phyloP scores from a whole-genome alignment of 1,139 yeast species.

The Sugiyamaella castrensis region DNA sequence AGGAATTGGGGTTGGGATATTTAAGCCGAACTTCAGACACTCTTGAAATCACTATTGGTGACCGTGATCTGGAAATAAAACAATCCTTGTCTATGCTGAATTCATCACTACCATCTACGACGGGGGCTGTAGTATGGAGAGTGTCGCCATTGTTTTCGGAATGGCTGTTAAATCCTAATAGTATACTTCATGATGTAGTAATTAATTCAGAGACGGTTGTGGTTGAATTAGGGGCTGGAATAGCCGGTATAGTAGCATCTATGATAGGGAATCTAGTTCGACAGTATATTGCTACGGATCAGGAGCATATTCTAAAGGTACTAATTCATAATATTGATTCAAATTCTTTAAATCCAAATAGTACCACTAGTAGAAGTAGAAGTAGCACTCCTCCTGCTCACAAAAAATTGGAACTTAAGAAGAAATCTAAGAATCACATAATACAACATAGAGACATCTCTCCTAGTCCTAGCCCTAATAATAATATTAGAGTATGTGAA shows the following conservation, averaged over 20 bases:
- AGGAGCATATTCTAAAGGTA: conserved; percentile 53
- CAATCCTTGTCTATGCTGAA: conserved; percentile 40
- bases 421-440: background rate
- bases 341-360: conserved; percentile 32
- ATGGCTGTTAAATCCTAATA: conserved; percentile 45
- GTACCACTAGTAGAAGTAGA: background rate
- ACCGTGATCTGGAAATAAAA: conserved; percentile 30
- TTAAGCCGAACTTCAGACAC: conserved; percentile 39
- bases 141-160: conserved; percentile 50
- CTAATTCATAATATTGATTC: conserved; percentile 45
- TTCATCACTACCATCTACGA: conserved; percentile 48
- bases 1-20: conserved; percentile 48
- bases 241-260: conserved; percentile 54
- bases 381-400: background rate
- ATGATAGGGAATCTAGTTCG: conserved; percentile 42
- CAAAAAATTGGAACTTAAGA: conserved; percentile 7
- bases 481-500: conserved; percentile 46
- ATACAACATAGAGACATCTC: background rate
- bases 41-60: conserved; percentile 40
- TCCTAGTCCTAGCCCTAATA: conserved; percentile 3
- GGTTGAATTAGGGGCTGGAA: conserved; percentile 68
- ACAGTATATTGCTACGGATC: conserved; percentile 60
- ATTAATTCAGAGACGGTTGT: conserved; percentile 34
- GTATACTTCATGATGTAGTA: conserved; percentile 5
- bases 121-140: conserved; percentile 70